Evolutionary conservation across 2,329 filamentous ascomycete species (phyloP).

Genomic region (Rosellinia necatrix): DNA sequence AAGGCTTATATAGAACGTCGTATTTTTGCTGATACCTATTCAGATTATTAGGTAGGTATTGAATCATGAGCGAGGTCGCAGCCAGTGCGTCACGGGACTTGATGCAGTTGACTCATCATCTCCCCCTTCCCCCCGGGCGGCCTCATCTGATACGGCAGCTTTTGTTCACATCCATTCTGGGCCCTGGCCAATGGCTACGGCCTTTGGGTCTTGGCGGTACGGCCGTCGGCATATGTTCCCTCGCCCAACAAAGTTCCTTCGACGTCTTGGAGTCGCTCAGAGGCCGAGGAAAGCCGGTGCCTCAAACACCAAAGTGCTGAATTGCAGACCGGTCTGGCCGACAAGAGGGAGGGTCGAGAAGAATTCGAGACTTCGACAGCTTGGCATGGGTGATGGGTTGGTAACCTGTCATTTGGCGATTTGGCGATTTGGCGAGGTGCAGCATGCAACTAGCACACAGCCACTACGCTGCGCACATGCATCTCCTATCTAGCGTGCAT

Average conservation of each 20-base stretch:
- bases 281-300: background rate
- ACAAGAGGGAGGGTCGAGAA: background rate
- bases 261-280: background rate
- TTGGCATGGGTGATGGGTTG: constrained; percentile 1
- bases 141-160: constrained; percentile 4
- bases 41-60: too few species aligned
- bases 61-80: too few species aligned
- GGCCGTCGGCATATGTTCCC: too few species aligned
- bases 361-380: background rate
- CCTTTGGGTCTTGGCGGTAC: too few species aligned
- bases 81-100: constrained; percentile 9
- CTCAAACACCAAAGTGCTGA: background rate
- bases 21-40: too few species aligned
- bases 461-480: constrained; percentile 4
- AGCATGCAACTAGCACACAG: background rate
- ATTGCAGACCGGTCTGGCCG: constrained; percentile 16
- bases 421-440: too few species aligned
- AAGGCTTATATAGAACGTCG: too few species aligned
- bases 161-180: too few species aligned
- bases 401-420: constrained; percentile 2
- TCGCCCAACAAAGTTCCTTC: too few species aligned
- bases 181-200: background rate
- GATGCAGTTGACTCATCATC: constrained; percentile 18
- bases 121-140: constrained; percentile 3
- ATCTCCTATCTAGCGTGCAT: background rate